Evolutionary conservation across 139 green algal genomes (phyloP), one percentile per base, ranked within the genome.

Genomic region (Chlorella vulgaris): DNA sequence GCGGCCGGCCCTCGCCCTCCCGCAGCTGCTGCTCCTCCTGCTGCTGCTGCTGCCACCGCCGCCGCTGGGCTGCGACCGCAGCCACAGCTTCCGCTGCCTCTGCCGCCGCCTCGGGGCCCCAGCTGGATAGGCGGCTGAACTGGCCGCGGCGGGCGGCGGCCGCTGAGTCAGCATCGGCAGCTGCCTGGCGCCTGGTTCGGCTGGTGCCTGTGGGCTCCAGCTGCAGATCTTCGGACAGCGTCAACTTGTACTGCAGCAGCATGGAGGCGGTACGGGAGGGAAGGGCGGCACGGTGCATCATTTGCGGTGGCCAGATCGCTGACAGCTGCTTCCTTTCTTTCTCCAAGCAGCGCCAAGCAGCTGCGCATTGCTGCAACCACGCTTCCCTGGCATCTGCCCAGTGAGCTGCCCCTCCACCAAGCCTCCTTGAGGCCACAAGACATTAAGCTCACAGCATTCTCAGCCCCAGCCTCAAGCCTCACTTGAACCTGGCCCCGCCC

Each of bases 181-280:
- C 50, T 77, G 69, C 29, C 42, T 29, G 43, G 43, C 69, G 67
- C 26, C 39, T 53, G 73, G n/a, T n/a, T n/a, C 50, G 24, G 50
- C 33, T 55, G 53, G 18, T 39, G 26, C 29, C 29, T 6, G 62
- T 60, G 26, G 58, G 58, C 39, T 71, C 74, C 3, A 80, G 58
- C 38, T 69, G 38, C 58, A 80, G 38, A 38, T 79, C 73, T 2
- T 70, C 74, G 24, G 74, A 8, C 29, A 80, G 58, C 2, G 29
- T 31, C 38, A 80, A 58, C 74, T 70, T 69, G 74, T 80, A 80
- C 74, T 80, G 73, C 51, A 78, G 71, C n/a, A n/a, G n/a, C n/a
- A n/a, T n/a, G 33, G 6, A 21, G 35, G 47, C 47, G 47, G 47
- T 58, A 58, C 47, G 47, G 47, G 10, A n/a, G n/a, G n/a, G n/a